These are phyloP conservation scores for Populus hybrid DNA, from an alignment of 441 rosid genomes.

Conservation along the genomic window DNA sequence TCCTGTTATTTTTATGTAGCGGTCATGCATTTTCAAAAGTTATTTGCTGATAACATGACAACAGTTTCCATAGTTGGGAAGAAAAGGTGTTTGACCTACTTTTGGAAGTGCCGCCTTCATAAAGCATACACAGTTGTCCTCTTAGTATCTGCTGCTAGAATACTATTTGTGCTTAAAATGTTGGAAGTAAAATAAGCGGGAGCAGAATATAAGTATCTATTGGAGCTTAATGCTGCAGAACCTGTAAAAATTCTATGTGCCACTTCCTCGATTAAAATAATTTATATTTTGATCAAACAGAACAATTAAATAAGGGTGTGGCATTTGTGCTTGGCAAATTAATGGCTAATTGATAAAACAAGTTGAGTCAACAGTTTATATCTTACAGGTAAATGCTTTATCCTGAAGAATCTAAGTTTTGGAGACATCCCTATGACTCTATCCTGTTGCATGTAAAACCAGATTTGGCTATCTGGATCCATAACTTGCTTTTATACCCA, in stretches of 20 bases:
- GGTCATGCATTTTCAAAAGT: background rate
- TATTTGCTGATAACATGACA: background rate
- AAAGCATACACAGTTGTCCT: background rate
- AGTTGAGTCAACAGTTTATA: background rate
- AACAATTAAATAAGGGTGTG: background rate
- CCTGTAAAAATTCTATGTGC: background rate
- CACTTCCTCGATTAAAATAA: background rate
- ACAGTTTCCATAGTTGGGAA: background rate
- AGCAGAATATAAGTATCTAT: background rate
- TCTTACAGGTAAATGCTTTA: background rate
- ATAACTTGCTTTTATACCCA: background rate
- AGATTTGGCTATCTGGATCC: background rate
- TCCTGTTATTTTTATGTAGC: slow-evolving; percentile 1
- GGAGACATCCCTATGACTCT: background rate
- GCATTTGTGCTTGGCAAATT: background rate
- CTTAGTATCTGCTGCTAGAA: background rate
- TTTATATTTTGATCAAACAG: background rate
- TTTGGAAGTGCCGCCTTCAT: background rate
- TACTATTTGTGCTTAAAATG: background rate
- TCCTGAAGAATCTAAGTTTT: background rate
- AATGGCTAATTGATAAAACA: background rate
- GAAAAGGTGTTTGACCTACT: background rate
- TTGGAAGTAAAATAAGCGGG: background rate
- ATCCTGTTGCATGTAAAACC: background rate
- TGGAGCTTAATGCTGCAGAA: background rate